phyloP scores from a whole-genome alignment of 495 filamentous ascomycete genomes.

The Lasiosphaeria miniovina region DNA sequence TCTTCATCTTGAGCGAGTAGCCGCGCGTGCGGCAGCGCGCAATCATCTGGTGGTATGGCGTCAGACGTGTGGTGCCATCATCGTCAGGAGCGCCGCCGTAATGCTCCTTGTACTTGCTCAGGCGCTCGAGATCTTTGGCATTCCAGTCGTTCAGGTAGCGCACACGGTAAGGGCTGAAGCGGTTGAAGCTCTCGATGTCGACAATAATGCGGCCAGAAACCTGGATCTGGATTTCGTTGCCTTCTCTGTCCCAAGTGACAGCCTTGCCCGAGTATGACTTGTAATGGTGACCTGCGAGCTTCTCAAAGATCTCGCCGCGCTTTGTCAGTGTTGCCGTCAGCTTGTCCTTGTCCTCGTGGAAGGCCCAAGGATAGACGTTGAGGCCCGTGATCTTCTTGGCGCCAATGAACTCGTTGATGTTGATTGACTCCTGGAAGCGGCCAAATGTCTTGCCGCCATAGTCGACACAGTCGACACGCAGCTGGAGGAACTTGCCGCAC shows the following conservation, averaged over 20 bases:
- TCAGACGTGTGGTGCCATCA: constrained; percentile 24
- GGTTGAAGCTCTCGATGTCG: constrained; percentile 38
- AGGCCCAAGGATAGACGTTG: constrained; percentile 54
- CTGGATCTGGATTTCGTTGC: constrained; percentile 31
- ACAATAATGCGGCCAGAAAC: constrained; percentile 33
- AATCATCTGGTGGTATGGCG: constrained; percentile 42
- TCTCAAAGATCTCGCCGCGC: constrained; percentile 50
- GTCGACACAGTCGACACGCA: constrained; percentile 51
- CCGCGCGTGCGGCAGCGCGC: constrained; percentile 40
- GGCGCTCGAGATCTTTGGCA: constrained; percentile 27
- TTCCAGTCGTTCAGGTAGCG: constrained; percentile 31
- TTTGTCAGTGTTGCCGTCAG: constrained; percentile 40
- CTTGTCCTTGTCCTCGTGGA: constrained; percentile 46
- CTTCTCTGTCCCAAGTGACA: constrained; percentile 34
- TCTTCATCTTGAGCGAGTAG: constrained; percentile 44
- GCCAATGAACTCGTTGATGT: constrained; percentile 52
- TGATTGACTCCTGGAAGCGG: constrained; percentile 36
- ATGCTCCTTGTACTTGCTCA: constrained; percentile 24
- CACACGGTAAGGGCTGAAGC: constrained; percentile 28
- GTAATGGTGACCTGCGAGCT: constrained; percentile 60
- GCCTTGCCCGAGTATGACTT: constrained; percentile 49
- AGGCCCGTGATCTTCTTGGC: constrained; percentile 56
- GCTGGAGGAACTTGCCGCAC: constrained; percentile 41
- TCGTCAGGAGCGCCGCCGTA: constrained; percentile 10
- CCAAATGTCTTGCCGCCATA: constrained; percentile 61